phyloP scores from a whole-genome alignment of 768 basidiomycete genomes.

The Calocybe cyanea region DNA sequence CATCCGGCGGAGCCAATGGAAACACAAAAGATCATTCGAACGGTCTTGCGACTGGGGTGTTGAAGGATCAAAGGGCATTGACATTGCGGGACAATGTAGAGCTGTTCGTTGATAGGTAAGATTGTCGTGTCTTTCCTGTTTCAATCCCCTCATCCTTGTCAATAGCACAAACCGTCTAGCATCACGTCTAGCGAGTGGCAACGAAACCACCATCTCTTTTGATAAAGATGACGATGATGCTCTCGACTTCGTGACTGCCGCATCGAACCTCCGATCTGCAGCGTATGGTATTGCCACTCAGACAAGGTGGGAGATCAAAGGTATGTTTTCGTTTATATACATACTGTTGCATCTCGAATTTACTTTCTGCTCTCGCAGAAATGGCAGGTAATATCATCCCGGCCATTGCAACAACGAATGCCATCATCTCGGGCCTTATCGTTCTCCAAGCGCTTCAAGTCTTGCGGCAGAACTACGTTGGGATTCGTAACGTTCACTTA shows the following conservation, averaged over 20 bases:
- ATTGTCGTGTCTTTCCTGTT: not conserved
- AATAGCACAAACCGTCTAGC: conserved; percentile 78
- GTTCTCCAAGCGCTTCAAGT: conserved; percentile 90
- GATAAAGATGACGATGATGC: conserved; percentile 99
- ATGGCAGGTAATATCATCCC: conserved; percentile 99
- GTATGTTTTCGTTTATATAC: conserved; percentile 31
- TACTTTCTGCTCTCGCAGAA: conserved; percentile 44
- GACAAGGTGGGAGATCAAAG: conserved; percentile 97
- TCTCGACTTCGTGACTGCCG: conserved; percentile 93
- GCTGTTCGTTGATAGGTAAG: conserved; percentile 81
- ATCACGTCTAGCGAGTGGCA: conserved; percentile 53
- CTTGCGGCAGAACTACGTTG: conserved; percentile 58
- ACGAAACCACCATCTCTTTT: conserved; percentile 72
- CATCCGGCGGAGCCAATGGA: conserved; percentile 8
- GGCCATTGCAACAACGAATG: conserved; percentile 98
- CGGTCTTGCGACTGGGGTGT: conserved; percentile 26
- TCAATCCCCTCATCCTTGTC: not conserved
- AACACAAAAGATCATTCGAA: conserved; percentile 24
- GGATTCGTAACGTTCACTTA: conserved; percentile 71
- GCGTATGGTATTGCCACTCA: conserved; percentile 88
- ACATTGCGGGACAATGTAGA: conserved; percentile 76
- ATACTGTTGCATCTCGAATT: too few species aligned
- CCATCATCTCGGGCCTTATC: conserved; percentile 92
- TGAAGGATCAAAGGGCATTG: conserved; percentile 83
- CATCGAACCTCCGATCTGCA: conserved; percentile 86